Percentiles rank a stretch among this genome's conserved stretches.
Conservation (phyloP, 495 filamentous ascomycete species). For the Neurospora sp. region DNA sequence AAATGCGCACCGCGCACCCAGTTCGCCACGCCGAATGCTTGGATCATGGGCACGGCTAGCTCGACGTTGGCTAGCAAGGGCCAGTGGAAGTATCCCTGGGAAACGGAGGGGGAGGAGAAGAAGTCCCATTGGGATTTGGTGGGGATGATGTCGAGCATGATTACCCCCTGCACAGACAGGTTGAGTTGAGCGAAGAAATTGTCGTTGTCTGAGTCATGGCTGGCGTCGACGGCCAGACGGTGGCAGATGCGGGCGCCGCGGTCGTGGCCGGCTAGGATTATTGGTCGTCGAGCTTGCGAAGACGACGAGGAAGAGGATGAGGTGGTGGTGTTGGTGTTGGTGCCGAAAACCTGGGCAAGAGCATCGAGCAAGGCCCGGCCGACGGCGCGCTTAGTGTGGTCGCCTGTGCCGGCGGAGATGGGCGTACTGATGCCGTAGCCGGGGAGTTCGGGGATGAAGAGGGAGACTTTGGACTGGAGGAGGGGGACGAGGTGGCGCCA, state of each 20-base stretch:
- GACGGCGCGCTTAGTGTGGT: slow-evolving; percentile 23
- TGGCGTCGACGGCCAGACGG: slow-evolving; percentile 28
- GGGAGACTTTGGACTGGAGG: slow-evolving; percentile 9
- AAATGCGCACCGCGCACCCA: slow-evolving; percentile 24
- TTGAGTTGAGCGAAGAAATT: background rate
- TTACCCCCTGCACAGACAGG: slow-evolving; percentile 22
- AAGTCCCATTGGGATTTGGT: slow-evolving; percentile 30
- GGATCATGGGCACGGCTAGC: slow-evolving; percentile 34
- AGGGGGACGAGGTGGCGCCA: slow-evolving; percentile 14
- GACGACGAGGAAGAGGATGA: background rate
- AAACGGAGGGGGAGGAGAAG: slow-evolving; percentile 15
- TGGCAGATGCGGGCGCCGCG: slow-evolving; percentile 40
- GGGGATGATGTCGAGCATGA: slow-evolving; percentile 41
- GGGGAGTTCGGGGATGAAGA: slow-evolving; percentile 37
- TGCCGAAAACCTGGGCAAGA: slow-evolving; percentile 13
- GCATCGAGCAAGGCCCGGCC: slow-evolving; percentile 28
- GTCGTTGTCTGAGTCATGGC: too few species aligned
- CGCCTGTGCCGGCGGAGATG: background rate
- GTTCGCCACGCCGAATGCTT: slow-evolving; percentile 28
- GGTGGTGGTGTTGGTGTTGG: background rate
- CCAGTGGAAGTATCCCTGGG: slow-evolving; percentile 38
- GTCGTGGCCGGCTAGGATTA: slow-evolving; percentile 36
- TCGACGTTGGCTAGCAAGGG: slow-evolving; percentile 38
- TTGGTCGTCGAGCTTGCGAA: background rate
- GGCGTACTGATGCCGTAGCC: slow-evolving; percentile 36